Conservation (phyloP, 495 filamentous ascomycete genomes). For the Penicillium macrosclerotiorum region DNA sequence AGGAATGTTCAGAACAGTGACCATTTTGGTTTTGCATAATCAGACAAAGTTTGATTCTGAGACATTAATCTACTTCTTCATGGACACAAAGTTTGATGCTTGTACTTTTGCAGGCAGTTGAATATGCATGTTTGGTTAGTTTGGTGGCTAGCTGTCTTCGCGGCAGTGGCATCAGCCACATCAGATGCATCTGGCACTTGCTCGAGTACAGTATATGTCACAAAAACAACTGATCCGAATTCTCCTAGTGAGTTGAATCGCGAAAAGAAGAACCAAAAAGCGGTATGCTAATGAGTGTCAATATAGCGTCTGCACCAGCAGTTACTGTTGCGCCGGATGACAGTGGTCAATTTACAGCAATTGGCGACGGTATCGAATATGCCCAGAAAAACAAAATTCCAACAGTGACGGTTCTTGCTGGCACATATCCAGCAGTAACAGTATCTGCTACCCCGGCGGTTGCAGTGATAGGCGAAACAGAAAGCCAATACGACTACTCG, state of each 20-base stretch:
- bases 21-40: background rate
- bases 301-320: background rate
- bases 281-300: background rate
- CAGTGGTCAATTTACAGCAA: slow-evolving; percentile 8
- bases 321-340: slow-evolving; percentile 13
- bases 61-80: background rate
- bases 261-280: no score
- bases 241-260: background rate
- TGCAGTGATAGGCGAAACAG: slow-evolving; percentile 3
- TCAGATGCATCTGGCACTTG: background rate
- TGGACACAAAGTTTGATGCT: background rate
- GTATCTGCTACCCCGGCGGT: slow-evolving; percentile 12
- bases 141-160: background rate
- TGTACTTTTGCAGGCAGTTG: background rate
- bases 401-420: slow-evolving; percentile 10
- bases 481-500: slow-evolving; percentile 3
- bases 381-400: slow-evolving; percentile 13
- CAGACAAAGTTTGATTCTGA: no score
- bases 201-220: slow-evolving; percentile 5
- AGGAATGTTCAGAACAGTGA: background rate
- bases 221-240: background rate
- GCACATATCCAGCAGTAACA: slow-evolving; percentile 15
- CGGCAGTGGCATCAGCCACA: background rate
- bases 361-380: slow-evolving; percentile 11
- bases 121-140: background rate